Base-by-base conservation (phyloP, 192 early-diverging fungal species). In the Jimgerdemannia lactiflua region DNA sequence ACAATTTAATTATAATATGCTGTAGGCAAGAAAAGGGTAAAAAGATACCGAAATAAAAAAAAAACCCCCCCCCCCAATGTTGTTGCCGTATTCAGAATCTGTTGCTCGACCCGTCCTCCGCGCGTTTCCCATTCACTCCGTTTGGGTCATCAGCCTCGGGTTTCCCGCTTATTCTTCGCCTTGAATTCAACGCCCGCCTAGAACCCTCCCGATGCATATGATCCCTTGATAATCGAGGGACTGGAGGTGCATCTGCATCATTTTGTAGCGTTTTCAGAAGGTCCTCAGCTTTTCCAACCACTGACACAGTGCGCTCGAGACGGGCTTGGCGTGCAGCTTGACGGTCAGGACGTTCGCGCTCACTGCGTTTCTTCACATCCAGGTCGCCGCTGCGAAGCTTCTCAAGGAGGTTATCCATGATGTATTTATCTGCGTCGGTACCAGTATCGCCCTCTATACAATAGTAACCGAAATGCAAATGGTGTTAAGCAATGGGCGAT, bases 341-440 rank as follows among this genome's bases (percentile, higher is more conserved):
- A 43, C 80, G 67, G 54, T 71, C 70, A 39, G 4, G 65, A 17
- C 39, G 70, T 39, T 74, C 67, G 39, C 78, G 69, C 3, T 74
- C 75, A 29, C 70, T 65, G 17, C 78, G 40, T 72, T 78, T 59
- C 54, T 79, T 79, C 0, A 86, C 82, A 67, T 91, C 91, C 49
- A 92, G 69, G 69, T 93, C 92, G 1, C 89, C 89, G 6, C 90
- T 91, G 39, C 91, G 83, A 42, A 94, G 83, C 41, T 87, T 89
- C 74, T 94, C 91, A 29, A 94, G 83, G 70, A 94, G 72, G 75
- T 92, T 91, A 67, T 94, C 93, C 80, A 94, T 92, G 43, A 92
- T 87, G 49, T 92, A 89, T 75, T 94, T 93, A 69, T 93, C 92
- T 7, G 82, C 88, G 18, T 86, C 84, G 29, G 72, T 72, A 65